Evolutionary conservation across 1,284 basidiomycete species (phyloP), one percentile per base, ranked within the genome.

Genomic region (Malassezia globosa): DNA sequence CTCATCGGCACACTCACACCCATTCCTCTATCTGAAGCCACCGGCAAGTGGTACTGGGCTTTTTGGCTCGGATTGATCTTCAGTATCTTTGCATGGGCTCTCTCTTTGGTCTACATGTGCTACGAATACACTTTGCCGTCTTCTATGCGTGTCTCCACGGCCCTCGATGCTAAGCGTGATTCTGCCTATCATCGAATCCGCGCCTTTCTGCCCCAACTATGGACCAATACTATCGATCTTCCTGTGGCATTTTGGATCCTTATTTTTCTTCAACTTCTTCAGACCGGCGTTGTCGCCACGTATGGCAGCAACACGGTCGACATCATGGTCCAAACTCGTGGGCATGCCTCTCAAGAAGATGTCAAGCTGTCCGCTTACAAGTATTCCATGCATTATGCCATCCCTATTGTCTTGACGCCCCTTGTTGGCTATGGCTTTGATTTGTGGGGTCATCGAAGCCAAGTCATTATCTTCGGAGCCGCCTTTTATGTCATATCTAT

Each of bases 361-460:
- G 11, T 31, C 29, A 31, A 31, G 29, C 66, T 69, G 2, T 74
- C 75, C 1, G 75, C 75, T 7, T 76, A 75, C 58, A 75, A 73
- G 37, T 55, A 64, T 1, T 66, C 72, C 0, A 51, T 75, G 16
- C 69, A 72, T 14, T 64, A 72, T 42, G 60, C 75, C 25, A 72
- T 75, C n/a, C 73, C 75, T 1, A 75, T 76, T 46, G 63, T 76
- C 10, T 58, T 76, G 27, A 74, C 73, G 0, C 74, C 35, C 35
- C 2, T 37, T 19, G 19, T 37, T 14, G 35, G 35, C 13, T 18
- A 18, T 10, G 35, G 35, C 21, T 37, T 37, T 19, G 19, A 37
- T 18, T 18, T 18, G 35, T 5, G n/a, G n/a, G 35, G 35, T 19
- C 16, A 37, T 19, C 35, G 35, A n/a, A 37, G 35, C 16, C 11